Conservation (phyloP, 75 land plant species). For the Ceratopteris richardii region DNA sequence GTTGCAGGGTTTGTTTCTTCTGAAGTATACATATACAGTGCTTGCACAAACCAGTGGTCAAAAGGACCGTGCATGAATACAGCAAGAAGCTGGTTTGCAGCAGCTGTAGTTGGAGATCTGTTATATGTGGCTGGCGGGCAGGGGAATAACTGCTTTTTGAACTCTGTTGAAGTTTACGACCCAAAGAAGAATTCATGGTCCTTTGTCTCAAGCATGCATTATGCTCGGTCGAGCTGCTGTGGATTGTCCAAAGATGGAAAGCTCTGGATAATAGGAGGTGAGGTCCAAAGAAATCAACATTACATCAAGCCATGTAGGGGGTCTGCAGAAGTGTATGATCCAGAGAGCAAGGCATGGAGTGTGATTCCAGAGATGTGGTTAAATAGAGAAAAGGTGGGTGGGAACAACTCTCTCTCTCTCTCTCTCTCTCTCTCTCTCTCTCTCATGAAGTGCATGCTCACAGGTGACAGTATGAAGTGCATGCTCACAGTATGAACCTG, state of each 20-base stretch:
- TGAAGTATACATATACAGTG: no score
- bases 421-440: no score
- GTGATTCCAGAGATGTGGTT: background rate
- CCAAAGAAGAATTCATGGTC: background rate
- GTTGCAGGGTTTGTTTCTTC: no score
- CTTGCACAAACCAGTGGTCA: background rate
- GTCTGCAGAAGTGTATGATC: background rate
- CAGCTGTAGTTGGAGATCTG: background rate
- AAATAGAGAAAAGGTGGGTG: no score
- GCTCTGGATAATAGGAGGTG: background rate
- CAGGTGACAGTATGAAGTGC: no score
- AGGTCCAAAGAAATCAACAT: background rate
- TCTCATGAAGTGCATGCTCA: no score
- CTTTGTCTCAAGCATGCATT: background rate
- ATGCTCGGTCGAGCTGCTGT: background rate
- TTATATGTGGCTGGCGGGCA: constrained; percentile 3
- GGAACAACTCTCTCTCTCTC: no score
- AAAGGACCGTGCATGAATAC: background rate
- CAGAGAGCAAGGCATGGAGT: background rate
- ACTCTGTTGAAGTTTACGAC: background rate
- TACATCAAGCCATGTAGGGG: background rate
- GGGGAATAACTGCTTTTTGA: background rate
- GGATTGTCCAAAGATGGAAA: background rate
- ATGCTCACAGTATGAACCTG: no score
- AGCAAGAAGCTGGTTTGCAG: background rate